Conservation (phyloP, 148 eudicot genomes). For the Chenopodium quinoa region DNA sequence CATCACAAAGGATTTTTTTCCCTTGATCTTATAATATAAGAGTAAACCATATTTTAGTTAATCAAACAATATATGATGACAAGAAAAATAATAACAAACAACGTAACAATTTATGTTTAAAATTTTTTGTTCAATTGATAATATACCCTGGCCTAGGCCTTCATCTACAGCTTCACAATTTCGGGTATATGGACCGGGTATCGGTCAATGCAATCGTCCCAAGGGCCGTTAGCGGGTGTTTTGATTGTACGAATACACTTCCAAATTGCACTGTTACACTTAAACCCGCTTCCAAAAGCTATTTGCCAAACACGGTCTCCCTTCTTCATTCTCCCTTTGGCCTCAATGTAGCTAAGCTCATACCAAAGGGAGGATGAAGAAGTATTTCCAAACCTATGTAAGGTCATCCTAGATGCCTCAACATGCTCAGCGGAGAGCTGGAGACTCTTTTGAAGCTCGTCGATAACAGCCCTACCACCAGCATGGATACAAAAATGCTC, state of each 20-base stretch:
- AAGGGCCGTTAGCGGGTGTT: conserved; percentile 45
- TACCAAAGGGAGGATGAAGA: conserved; percentile 77
- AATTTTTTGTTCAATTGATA: background rate
- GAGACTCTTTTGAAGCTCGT: conserved; percentile 71
- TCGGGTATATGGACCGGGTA: conserved; percentile 74
- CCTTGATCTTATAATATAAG: background rate
- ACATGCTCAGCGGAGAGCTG: conserved; percentile 57
- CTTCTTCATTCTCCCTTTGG: conserved; percentile 71
- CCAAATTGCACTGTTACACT: conserved; percentile 86
- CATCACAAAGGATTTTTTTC: conserved; percentile 2
- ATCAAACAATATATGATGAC: conserved; percentile 4
- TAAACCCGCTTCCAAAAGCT: conserved; percentile 77
- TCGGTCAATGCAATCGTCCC: conserved; percentile 64
- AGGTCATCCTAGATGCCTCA: conserved; percentile 75
- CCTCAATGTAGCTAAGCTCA: conserved; percentile 58
- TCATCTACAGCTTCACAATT: conserved; percentile 48
- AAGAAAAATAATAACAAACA: background rate
- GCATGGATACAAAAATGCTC: conserved; percentile 86
- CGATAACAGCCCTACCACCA: conserved; percentile 77
- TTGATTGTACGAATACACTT: conserved; percentile 51
- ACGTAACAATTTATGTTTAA: no score
- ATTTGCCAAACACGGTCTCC: conserved; percentile 77
- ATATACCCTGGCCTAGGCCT: no score
- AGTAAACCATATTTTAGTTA: conserved; percentile 12
- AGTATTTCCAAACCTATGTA: conserved; percentile 75